Evolutionary conservation across 495 filamentous ascomycete genomes (phyloP).

Genomic region (Talaromyces adpressus): DNA sequence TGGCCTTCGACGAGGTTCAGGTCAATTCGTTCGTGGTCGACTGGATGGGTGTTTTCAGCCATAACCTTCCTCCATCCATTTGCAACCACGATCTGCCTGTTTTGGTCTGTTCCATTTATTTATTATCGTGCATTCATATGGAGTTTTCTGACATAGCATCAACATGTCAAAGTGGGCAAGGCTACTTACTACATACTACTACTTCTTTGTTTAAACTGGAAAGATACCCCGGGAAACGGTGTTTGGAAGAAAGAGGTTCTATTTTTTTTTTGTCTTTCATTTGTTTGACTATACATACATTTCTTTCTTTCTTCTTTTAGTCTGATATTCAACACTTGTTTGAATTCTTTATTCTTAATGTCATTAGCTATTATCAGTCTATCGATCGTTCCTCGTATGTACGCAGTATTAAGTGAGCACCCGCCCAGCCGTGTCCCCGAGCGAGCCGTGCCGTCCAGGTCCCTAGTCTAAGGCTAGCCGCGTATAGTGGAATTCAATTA

Average conservation of each 20-base stretch:
- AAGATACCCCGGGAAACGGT: constrained; percentile 1
- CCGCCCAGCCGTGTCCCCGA: background rate
- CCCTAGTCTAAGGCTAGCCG: background rate
- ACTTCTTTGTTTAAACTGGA: background rate
- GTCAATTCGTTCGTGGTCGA: constrained; percentile 42
- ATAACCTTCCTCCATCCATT: background rate
- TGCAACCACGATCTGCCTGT: background rate
- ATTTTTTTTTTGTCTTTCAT: background rate
- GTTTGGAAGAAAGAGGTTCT: constrained; percentile 7
- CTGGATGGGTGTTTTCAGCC: constrained; percentile 34
- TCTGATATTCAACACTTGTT: background rate
- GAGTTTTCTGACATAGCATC: constrained; percentile 5
- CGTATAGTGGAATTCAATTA: background rate
- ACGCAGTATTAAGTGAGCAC: no score
- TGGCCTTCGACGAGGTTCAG: constrained; percentile 32
- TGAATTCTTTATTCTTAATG: background rate
- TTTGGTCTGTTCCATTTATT: constrained; percentile 7
- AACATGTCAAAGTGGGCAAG: background rate
- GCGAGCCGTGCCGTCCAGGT: background rate
- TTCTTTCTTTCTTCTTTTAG: background rate
- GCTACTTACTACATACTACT: background rate
- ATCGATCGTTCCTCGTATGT: background rate
- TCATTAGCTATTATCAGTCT: background rate
- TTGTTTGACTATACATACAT: background rate
- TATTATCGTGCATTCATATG: constrained; percentile 3